Evolutionary conservation across 345 rosid genomes (phyloP).

Genomic region (Hibiscus syriacus): DNA sequence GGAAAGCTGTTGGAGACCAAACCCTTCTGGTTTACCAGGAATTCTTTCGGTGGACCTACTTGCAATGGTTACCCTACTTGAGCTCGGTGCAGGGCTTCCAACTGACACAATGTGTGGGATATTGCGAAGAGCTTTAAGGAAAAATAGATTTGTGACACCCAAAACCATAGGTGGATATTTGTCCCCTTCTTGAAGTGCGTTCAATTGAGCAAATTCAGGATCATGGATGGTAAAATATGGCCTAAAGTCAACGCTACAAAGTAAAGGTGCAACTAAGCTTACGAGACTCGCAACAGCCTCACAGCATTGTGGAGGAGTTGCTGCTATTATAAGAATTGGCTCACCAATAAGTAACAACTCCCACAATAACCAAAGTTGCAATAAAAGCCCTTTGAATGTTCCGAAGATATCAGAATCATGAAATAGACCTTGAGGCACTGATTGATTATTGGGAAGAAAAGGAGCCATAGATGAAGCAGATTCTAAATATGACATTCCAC

Average conservation of each 20-base stretch:
- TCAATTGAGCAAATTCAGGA: constrained; percentile 65
- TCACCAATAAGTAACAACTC: constrained; percentile 88
- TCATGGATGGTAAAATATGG: constrained; percentile 97
- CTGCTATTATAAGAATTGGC: constrained; percentile 86
- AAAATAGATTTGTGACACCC: constrained; percentile 95
- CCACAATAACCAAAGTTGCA: constrained; percentile 95
- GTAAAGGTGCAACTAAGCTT: constrained; percentile 82
- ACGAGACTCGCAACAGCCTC: constrained; percentile 97
- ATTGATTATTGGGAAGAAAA: constrained; percentile 81
- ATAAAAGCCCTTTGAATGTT: constrained; percentile 60
- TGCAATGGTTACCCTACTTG: constrained; percentile 47
- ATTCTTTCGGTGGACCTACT: constrained; percentile 61
- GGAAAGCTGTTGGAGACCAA: constrained; percentile 71
- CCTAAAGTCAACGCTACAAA: constrained; percentile 89
- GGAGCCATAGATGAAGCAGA: constrained; percentile 88
- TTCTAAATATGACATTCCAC: constrained; percentile 52
- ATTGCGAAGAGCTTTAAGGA: constrained; percentile 77
- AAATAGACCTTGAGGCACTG: constrained; percentile 90
- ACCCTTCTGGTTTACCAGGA: constrained; percentile 64
- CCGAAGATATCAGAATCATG: constrained; percentile 95
- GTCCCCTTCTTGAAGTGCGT: constrained; percentile 71
- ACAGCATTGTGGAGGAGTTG: constrained; percentile 92
- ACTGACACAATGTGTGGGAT: constrained; percentile 90
- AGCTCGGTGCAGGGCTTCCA: constrained; percentile 66
- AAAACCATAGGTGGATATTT: constrained; percentile 83